phyloP scores from a whole-genome alignment of 176 grass and related monocot genomes.

The Chloris gayana region DNA sequence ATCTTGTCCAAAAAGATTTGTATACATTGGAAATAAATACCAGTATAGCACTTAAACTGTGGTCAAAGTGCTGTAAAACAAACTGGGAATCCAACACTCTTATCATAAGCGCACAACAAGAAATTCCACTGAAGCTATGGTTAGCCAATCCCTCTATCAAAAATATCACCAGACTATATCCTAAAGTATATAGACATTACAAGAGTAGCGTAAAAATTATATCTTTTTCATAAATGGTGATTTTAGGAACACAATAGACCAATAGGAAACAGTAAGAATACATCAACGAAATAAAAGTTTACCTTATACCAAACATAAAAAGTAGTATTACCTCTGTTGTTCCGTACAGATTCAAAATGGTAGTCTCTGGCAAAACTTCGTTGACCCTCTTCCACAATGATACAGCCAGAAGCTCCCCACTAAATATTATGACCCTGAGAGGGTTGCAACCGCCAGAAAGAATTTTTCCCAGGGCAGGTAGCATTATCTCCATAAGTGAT shows the following conservation, averaged over 20 bases:
- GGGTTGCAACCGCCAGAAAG: slow-evolving; percentile 47
- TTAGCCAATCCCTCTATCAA: not conserved
- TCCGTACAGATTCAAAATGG: slow-evolving; percentile 84
- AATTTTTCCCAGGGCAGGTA: slow-evolving; percentile 49
- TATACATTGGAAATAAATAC: not conserved
- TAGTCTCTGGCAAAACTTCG: slow-evolving; percentile 61
- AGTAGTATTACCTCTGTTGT: slow-evolving; percentile 71
- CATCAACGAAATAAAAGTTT: not conserved
- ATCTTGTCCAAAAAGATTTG: slow-evolving; percentile 11
- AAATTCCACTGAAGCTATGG: not conserved
- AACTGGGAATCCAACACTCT: slow-evolving; percentile 10
- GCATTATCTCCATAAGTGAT: slow-evolving; percentile 69
- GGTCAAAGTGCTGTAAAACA: not conserved
- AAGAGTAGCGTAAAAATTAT: not conserved
- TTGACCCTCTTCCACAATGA: slow-evolving; percentile 65
- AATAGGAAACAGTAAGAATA: not conserved
- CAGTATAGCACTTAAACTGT: not conserved
- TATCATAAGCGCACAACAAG: not conserved
- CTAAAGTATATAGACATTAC: not conserved
- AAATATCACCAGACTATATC: not conserved
- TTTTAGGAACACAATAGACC: slow-evolving; percentile 4
- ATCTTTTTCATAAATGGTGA: not conserved
- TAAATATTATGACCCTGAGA: slow-evolving; percentile 81
- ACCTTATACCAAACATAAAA: slow-evolving; percentile 38
- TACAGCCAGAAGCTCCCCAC: slow-evolving; percentile 70